Percentiles rank a stretch among this genome's conserved stretches.
These are phyloP conservation scores for Phytophthora vignae DNA, from an alignment of 352 stramenopile species.

Conservation along the genomic window DNA sequence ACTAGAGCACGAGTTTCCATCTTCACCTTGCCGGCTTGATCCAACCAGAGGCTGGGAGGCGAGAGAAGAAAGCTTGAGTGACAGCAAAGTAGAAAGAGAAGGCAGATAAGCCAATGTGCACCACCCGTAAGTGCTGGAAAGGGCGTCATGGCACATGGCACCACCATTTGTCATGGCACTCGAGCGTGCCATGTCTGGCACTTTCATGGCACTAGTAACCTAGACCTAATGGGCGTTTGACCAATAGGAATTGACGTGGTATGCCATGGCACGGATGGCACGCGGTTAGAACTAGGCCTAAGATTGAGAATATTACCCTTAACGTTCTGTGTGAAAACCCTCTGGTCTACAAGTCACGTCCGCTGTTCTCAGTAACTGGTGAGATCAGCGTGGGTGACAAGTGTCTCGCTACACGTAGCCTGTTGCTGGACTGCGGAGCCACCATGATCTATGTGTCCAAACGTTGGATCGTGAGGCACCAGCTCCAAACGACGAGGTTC, in stretches of 20 bases:
- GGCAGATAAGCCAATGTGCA: neutral
- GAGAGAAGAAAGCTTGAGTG: neutral
- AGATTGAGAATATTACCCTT: neutral
- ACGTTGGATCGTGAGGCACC: no score
- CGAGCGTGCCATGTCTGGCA: conserved; percentile 8
- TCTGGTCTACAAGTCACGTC: no score
- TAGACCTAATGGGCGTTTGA: no score
- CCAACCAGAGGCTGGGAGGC: neutral
- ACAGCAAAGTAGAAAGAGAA: neutral
- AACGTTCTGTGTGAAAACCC: neutral
- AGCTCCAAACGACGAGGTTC: no score
- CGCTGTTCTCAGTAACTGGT: no score
- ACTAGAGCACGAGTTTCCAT: neutral
- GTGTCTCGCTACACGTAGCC: no score
- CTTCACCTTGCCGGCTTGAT: neutral
- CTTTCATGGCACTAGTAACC: no score
- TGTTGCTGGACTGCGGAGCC: no score
- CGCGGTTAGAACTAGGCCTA: no score
- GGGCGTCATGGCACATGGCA: neutral
- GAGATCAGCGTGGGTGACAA: no score
- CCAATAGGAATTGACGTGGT: conserved; percentile 6
- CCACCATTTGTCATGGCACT: conserved; percentile 8
- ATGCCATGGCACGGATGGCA: no score
- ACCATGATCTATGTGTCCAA: no score
- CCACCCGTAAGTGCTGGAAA: neutral